Percentiles rank a stretch among this genome's conserved stretches.
Conservation (phyloP, 805 yeast genomes). For the Alloascoidea hylecoeti region DNA sequence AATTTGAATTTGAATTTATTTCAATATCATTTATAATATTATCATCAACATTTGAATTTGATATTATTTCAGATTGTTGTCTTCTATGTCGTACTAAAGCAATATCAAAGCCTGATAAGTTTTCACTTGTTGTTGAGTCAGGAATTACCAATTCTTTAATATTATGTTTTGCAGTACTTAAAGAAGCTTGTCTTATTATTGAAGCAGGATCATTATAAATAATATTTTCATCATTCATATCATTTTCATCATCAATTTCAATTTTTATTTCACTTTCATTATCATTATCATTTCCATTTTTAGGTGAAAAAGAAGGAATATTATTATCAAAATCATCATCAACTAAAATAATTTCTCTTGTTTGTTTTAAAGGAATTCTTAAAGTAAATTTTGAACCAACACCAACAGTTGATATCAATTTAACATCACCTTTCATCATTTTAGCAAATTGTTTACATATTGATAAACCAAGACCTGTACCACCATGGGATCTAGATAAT, state of each 20-base stretch:
- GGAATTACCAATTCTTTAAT: no score
- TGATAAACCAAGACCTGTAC: slow-evolving; percentile 85
- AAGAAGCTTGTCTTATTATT: no score
- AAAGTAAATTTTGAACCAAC: slow-evolving; percentile 77
- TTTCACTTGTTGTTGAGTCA: neutral
- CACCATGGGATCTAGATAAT: slow-evolving; percentile 80
- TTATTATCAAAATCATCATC: neutral
- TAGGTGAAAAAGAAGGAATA: slow-evolving; percentile 8
- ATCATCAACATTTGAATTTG: neutral
- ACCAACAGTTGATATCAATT: slow-evolving; percentile 60
- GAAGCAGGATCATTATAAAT: neutral
- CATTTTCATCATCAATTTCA: neutral
- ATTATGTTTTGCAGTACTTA: neutral
- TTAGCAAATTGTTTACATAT: slow-evolving; percentile 85
- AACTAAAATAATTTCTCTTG: slow-evolving; percentile 25
- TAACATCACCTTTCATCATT: slow-evolving; percentile 82
- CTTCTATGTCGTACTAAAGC: neutral
- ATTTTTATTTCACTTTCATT: slow-evolving; percentile 10
- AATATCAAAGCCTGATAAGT: neutral
- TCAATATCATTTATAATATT: no score
- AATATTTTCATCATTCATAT: slow-evolving; percentile 6
- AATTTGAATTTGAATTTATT: neutral
- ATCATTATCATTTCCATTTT: slow-evolving; percentile 9
- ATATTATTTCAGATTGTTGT: neutral
- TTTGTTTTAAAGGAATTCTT: slow-evolving; percentile 61